Conservation (phyloP, 1,284 basidiomycete species). For the Ganoderma lucidum region DNA sequence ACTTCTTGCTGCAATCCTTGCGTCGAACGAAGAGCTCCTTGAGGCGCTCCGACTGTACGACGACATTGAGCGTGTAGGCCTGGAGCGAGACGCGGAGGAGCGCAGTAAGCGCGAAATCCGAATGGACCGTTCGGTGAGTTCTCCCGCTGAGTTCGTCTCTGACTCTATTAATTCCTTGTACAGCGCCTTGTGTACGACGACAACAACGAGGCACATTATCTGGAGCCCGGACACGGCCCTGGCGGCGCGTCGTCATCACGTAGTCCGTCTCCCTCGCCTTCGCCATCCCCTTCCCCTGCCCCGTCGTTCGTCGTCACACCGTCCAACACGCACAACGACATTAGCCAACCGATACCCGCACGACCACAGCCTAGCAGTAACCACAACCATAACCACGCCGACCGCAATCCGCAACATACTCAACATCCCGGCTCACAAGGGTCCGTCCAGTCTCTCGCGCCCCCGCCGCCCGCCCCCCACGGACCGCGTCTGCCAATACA, state of each 20-base stretch:
- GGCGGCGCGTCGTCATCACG: constrained; percentile 48
- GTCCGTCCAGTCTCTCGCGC: constrained; percentile 54
- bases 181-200: constrained; percentile 40
- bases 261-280: constrained; percentile 48
- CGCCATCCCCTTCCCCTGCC: constrained; percentile 46
- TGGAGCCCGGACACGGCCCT: constrained; percentile 36
- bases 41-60: constrained; percentile 62
- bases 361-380: constrained; percentile 6
- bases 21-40: constrained; percentile 65
- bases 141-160: not conserved
- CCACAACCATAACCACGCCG: constrained; percentile 14
- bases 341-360: constrained; percentile 41
- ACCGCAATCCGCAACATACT: constrained; percentile 33
- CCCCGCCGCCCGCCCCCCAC: constrained; percentile 70
- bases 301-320: constrained; percentile 45
- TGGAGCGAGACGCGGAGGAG: constrained; percentile 68
- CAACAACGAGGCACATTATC: constrained; percentile 20
- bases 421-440: constrained; percentile 27
- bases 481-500: constrained; percentile 72
- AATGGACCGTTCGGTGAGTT: constrained; percentile 62
- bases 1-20: constrained; percentile 69
- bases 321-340: constrained; percentile 25
- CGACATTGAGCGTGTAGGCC: constrained; percentile 71
- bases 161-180: not conserved
- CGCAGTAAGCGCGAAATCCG: constrained; percentile 64